Evolutionary conservation across 208 protist species (phyloP).

Genomic region (Acanthamoeba lugdunensis): DNA sequence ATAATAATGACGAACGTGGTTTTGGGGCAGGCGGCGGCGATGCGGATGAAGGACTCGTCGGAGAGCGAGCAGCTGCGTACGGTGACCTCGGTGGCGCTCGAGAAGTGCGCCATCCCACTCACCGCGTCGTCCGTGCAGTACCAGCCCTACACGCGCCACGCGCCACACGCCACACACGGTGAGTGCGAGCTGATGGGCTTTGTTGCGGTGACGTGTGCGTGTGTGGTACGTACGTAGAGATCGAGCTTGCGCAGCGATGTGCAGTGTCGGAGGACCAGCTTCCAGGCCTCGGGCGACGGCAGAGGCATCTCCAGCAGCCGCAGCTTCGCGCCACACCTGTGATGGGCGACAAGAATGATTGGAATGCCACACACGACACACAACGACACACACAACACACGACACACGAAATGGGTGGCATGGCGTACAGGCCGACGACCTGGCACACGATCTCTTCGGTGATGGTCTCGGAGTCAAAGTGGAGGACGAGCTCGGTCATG

Average conservation of each 20-base stretch:
- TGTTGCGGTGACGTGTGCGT: too few species aligned
- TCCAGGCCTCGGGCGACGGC: conserved; percentile 23
- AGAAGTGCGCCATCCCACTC: not conserved
- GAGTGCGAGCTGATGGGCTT: not conserved
- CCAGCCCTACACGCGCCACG: not conserved
- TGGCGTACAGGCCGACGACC: not conserved
- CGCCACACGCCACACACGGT: not conserved
- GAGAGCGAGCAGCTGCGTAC: conserved; percentile 6
- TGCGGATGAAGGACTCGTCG: conserved; percentile 10
- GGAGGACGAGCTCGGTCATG: conserved; percentile 1
- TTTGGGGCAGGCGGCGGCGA: conserved; percentile 17
- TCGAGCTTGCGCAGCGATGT: conserved; percentile 4
- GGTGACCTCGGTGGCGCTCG: not conserved
- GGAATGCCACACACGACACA: too few species aligned
- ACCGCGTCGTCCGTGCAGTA: conserved; percentile 11
- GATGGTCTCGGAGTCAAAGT: conserved; percentile 28
- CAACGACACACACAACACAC: not conserved
- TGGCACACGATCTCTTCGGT: conserved; percentile 29
- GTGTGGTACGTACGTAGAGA: not conserved
- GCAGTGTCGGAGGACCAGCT: conserved; percentile 3
- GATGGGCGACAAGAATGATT: not conserved
- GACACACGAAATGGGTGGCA: too few species aligned
- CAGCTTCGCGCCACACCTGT: not conserved
- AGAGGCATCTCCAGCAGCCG: conserved; percentile 4
- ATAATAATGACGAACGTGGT: not conserved